Evolutionary conservation across 768 basidiomycete genomes (phyloP).

Genomic region (Polyporus arcularius): DNA sequence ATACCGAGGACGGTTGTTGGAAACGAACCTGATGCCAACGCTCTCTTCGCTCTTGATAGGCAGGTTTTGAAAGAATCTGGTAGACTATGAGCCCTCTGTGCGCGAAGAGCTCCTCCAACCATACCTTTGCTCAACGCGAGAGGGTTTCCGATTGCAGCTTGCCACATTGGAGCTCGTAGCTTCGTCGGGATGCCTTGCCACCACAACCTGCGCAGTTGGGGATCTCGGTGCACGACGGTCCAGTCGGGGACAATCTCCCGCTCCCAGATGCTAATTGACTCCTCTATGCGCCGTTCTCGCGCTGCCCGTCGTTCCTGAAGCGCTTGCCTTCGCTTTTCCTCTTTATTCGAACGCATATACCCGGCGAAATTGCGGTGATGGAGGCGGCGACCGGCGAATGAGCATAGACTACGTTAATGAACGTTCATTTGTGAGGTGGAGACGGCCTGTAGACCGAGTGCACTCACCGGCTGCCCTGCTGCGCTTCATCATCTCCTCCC

Average conservation of each 20-base stretch:
- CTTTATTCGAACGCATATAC: slow-evolving; percentile 35
- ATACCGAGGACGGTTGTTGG: slow-evolving; percentile 59
- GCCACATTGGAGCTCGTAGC: slow-evolving; percentile 80
- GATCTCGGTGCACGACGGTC: slow-evolving; percentile 69
- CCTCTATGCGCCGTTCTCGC: slow-evolving; percentile 69
- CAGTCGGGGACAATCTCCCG: slow-evolving; percentile 80
- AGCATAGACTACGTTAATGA: slow-evolving; percentile 25
- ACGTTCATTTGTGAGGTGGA: slow-evolving; percentile 17
- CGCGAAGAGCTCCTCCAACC: slow-evolving; percentile 17
- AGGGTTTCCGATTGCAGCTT: slow-evolving; percentile 80
- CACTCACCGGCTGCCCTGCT: slow-evolving; percentile 71
- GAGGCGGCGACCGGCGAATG: neutral
- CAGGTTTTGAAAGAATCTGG: slow-evolving; percentile 59
- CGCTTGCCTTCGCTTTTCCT: slow-evolving; percentile 69
- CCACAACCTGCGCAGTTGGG: slow-evolving; percentile 72
- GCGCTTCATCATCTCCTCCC: slow-evolving; percentile 86
- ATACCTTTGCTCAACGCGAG: slow-evolving; percentile 80
- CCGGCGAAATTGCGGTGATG: neutral
- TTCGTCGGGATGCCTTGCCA: slow-evolving; percentile 88
- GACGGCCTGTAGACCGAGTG: neutral
- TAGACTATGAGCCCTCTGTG: neutral
- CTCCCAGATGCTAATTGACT: slow-evolving; percentile 76
- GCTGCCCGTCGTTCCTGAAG: slow-evolving; percentile 61
- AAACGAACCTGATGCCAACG: slow-evolving; percentile 64
- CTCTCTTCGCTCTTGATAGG: slow-evolving; percentile 71